A percentile compares a stretch with the other conserved stretches of the same genome.
Evolutionary conservation across 2,329 filamentous ascomycete species (phyloP).

Genomic region (Phaeoacremonium minimum): DNA sequence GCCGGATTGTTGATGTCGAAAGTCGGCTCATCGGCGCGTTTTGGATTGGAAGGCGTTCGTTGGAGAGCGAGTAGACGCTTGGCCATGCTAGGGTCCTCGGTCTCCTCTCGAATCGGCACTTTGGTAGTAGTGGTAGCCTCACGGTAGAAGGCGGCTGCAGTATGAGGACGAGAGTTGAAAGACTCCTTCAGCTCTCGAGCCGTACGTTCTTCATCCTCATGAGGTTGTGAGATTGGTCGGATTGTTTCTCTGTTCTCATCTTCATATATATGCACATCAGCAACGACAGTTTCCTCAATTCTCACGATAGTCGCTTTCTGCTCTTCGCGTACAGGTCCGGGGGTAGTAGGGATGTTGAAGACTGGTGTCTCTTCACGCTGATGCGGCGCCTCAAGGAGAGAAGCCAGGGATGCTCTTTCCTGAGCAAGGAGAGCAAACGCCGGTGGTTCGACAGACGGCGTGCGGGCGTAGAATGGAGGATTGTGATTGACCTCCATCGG

Average conservation of each 20-base stretch:
- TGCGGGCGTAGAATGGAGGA: constrained; percentile 45
- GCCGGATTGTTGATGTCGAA: constrained; percentile 55
- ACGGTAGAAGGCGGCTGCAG: constrained; percentile 41
- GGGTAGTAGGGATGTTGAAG: constrained; percentile 36
- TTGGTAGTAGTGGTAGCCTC: constrained; percentile 46
- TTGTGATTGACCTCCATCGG: constrained; percentile 25
- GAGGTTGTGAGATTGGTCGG: too few relatives aligned
- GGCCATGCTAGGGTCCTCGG: constrained; percentile 34
- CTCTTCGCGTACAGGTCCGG: constrained; percentile 19
- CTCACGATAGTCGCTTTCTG: too few relatives aligned
- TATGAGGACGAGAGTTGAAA: constrained; percentile 33
- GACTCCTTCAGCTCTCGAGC: too few relatives aligned
- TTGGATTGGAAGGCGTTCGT: constrained; percentile 40
- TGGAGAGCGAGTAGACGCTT: constrained; percentile 31
- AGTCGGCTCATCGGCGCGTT: constrained; percentile 22
- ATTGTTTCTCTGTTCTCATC: too few relatives aligned
- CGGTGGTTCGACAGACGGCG: constrained; percentile 59
- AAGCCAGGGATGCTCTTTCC: constrained; percentile 54
- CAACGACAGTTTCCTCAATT: too few relatives aligned
- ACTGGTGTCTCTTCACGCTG: constrained; percentile 27
- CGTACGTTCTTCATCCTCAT: too few relatives aligned
- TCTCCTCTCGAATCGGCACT: constrained; percentile 46
- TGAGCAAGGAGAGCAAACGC: constrained; percentile 50
- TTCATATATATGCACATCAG: too few relatives aligned
- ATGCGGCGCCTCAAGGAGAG: constrained; percentile 54